Percentiles rank a stretch among this genome's conserved stretches.
phyloP scores from a whole-genome alignment of 805 yeast species.

The Wickerhamomyces chaumierensis region DNA sequence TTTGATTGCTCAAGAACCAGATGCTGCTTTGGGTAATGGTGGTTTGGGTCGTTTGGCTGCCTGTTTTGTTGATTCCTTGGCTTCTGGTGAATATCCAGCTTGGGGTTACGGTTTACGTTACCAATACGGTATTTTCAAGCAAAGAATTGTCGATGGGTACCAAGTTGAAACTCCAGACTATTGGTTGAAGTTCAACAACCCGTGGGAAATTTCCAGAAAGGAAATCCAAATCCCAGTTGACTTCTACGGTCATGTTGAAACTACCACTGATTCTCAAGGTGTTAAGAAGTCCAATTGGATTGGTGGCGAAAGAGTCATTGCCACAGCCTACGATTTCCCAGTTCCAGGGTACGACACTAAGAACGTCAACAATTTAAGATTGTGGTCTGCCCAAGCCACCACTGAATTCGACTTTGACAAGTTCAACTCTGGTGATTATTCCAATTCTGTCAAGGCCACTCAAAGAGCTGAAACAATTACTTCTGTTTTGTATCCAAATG shows the following conservation, averaged over 20 bases:
- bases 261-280: slow-evolving; percentile 32
- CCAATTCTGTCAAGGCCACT: slow-evolving; percentile 71
- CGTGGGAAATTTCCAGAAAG: slow-evolving; percentile 85
- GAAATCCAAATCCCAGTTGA: slow-evolving; percentile 87
- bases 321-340: slow-evolving; percentile 86
- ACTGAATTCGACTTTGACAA: slow-evolving; percentile 84
- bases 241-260: slow-evolving; percentile 64
- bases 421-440: slow-evolving; percentile 86
- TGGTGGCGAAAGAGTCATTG: slow-evolving; percentile 83
- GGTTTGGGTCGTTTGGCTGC: slow-evolving; percentile 93
- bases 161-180: slow-evolving; percentile 93
- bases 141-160: slow-evolving; percentile 80
- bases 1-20: slow-evolving; percentile 76
- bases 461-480: slow-evolving; percentile 88
- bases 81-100: slow-evolving; percentile 80
- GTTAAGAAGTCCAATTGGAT: slow-evolving; percentile 63
- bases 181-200: slow-evolving; percentile 82
- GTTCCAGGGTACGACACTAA: slow-evolving; percentile 80
- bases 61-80: slow-evolving; percentile 81
- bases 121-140: slow-evolving; percentile 89
- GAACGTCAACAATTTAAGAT: slow-evolving; percentile 78
- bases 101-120: slow-evolving; percentile 96
- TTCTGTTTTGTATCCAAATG: slow-evolving; percentile 88
- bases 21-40: slow-evolving; percentile 92
- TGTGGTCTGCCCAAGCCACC: slow-evolving; percentile 87